Base-by-base conservation (phyloP, 2,329 filamentous ascomycete genomes). In the Atkinsonella texensis region DNA sequence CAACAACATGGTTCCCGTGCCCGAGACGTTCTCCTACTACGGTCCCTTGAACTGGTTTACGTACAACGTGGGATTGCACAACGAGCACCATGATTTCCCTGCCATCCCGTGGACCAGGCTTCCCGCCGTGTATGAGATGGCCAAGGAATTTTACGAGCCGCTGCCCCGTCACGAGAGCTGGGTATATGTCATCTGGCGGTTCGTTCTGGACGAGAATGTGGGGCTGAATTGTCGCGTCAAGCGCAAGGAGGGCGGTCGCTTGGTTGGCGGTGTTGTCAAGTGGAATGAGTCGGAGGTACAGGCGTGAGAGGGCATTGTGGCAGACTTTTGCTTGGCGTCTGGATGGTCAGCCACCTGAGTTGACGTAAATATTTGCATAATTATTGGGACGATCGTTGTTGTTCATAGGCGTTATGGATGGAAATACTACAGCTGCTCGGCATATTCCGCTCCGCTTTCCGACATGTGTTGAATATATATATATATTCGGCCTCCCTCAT, bases 11-110 rank as follows among this genome's bases (percentile, higher is more conserved):
- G 72, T 86, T 42, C 76, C 83, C 15, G 77, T 95, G 4, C 90
- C 93, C 2, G 93, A 98, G 75, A 98, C 93, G 1, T 98, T 89
- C 72, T 91, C 85, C 46, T 98, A 98, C 77, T 98, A 98, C 66
- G 93, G 93, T 0, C 81, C 86, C 0, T 78, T 97, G 57, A 98
- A 98, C 71, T 70, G 89, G 61, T 71, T 98, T 48, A 95, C 90
- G 1, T 98, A 97, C 76, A 98, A 98, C 61, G 93, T 98, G 45
- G 93, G 93, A 50, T 74, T 96, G 63, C 93, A 98, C 74, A 98
- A 98, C 66, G 93, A 98, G 74, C 93, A 98, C 70, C 93, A 98
- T 68, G 93, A 98, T 69, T 98, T 98, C 71, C 93, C 93, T 11
- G 93, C 93, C 46, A 81, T 98, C 46, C 91, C 93, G 0, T 98